phyloP scores from a whole-genome alignment of 805 yeast genomes.

The Wickerhamiella allomyrinae region DNA sequence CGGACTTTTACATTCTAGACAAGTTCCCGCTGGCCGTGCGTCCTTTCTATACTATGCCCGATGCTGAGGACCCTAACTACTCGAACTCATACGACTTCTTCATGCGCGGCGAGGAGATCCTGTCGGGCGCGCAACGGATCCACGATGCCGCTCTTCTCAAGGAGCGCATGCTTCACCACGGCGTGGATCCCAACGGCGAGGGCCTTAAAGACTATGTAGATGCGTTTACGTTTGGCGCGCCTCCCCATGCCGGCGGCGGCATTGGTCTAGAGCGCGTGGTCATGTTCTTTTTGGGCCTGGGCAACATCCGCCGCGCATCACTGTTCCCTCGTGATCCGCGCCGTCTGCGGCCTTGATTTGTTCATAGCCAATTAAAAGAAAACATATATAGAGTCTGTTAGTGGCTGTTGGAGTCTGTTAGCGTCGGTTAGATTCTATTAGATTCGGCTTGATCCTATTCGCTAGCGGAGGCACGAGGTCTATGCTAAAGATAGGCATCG shows the following conservation, averaged over 20 bases:
- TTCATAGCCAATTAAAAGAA: too few relatives aligned
- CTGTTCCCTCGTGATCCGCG: conserved; percentile 98
- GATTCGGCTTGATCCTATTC: too few relatives aligned
- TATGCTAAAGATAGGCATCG: too few relatives aligned
- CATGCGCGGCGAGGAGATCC: conserved; percentile 99
- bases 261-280: conserved; percentile 97
- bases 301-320: conserved; percentile 96
- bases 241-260: conserved; percentile 99
- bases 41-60: conserved; percentile 99
- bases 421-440: too few relatives aligned
- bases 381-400: too few relatives aligned
- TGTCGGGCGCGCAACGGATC: conserved; percentile 99
- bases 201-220: conserved; percentile 87
- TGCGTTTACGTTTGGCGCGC: conserved; percentile 87
- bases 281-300: conserved; percentile 93
- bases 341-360: conserved; percentile 73
- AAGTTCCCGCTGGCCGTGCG: conserved; percentile 94
- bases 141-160: conserved; percentile 78
- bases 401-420: too few relatives aligned
- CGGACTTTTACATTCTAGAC: conserved; percentile 95
- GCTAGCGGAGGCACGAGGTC: too few relatives aligned
- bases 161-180: conserved; percentile 73
- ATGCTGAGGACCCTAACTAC: conserved; percentile 76
- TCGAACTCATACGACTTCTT: conserved; percentile 98
- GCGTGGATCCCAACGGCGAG: conserved; percentile 60